Conservation (phyloP, 805 yeast species). For the Kodamaea leandrae region DNA sequence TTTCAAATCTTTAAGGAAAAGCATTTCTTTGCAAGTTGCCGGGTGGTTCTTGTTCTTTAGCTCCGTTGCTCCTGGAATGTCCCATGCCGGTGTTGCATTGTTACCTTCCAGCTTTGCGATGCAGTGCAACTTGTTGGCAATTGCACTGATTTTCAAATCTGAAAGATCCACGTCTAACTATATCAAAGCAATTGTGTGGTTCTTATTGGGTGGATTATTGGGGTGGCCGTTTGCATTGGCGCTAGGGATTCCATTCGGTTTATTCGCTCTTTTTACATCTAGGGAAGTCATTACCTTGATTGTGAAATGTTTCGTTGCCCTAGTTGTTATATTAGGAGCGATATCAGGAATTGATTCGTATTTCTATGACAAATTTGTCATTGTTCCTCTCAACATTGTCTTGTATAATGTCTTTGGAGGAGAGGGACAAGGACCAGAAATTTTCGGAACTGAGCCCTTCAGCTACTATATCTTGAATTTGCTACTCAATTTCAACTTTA, state of each 20-base stretch:
- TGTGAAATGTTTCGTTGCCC: slow-evolving; percentile 15
- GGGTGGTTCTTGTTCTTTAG: slow-evolving; percentile 63
- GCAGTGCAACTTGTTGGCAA: slow-evolving; percentile 45
- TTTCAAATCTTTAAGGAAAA: slow-evolving; percentile 38
- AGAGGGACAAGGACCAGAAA: slow-evolving; percentile 79
- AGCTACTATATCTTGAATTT: slow-evolving; percentile 68
- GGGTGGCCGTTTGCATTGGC: slow-evolving; percentile 92
- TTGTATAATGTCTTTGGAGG: slow-evolving; percentile 73
- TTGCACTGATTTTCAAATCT: slow-evolving; percentile 31
- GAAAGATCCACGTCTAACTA: slow-evolving; percentile 22
- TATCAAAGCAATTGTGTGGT: slow-evolving; percentile 38
- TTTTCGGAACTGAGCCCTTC: slow-evolving; percentile 84
- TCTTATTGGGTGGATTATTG: slow-evolving; percentile 65
- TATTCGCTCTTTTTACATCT: slow-evolving; percentile 27
- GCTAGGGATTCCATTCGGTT: slow-evolving; percentile 58
- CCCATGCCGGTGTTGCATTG: slow-evolving; percentile 83
- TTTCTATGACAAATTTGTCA: slow-evolving; percentile 56
- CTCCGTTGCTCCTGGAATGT: slow-evolving; percentile 73
- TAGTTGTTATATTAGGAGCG: slow-evolving; percentile 18
- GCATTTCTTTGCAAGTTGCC: slow-evolving; percentile 41
- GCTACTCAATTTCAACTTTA: slow-evolving; percentile 67
- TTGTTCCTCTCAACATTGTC: slow-evolving; percentile 82
- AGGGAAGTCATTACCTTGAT: slow-evolving; percentile 13
- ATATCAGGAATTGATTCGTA: slow-evolving; percentile 52
- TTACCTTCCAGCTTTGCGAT: slow-evolving; percentile 78